Evolutionary conservation across 192 early-diverging fungal species (phyloP).

Genomic region (Podila epigama): DNA sequence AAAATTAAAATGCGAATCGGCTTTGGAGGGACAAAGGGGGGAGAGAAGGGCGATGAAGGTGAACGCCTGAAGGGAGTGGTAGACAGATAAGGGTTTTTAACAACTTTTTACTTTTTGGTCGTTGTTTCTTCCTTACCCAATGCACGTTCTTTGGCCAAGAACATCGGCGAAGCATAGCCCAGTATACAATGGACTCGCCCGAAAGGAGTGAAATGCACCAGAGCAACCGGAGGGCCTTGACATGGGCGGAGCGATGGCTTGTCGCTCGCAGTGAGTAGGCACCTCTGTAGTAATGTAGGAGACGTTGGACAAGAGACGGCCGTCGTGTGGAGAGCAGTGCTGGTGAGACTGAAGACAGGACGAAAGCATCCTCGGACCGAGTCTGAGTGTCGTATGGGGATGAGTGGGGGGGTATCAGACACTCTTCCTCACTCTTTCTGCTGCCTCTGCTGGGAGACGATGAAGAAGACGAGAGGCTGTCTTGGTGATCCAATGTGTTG

Average conservation of each 20-base stretch:
- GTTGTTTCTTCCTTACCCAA: conserved; percentile 13
- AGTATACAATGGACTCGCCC: conserved; percentile 16
- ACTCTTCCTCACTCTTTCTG: background rate
- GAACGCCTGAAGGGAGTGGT: no score
- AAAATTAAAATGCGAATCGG: no score
- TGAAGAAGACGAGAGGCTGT: conserved; percentile 4
- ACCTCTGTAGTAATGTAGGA: background rate
- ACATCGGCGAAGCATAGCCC: conserved; percentile 19
- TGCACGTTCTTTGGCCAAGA: conserved; percentile 25
- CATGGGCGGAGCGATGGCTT: background rate
- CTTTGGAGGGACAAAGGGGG: no score
- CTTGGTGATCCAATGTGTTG: background rate
- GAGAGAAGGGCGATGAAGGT: no score
- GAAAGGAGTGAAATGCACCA: conserved; percentile 6
- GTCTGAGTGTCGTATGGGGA: background rate
- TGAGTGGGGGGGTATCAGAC: background rate
- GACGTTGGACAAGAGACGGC: background rate
- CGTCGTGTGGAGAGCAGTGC: background rate
- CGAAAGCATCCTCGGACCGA: background rate
- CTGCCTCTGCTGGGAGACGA: no score
- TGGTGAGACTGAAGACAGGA: background rate
- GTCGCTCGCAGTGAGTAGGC: background rate
- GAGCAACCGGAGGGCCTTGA: background rate
- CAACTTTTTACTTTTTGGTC: no score
- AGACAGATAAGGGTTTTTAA: no score